phyloP scores from a whole-genome alignment of 345 rosid species.

The Heritiera fomes region DNA sequence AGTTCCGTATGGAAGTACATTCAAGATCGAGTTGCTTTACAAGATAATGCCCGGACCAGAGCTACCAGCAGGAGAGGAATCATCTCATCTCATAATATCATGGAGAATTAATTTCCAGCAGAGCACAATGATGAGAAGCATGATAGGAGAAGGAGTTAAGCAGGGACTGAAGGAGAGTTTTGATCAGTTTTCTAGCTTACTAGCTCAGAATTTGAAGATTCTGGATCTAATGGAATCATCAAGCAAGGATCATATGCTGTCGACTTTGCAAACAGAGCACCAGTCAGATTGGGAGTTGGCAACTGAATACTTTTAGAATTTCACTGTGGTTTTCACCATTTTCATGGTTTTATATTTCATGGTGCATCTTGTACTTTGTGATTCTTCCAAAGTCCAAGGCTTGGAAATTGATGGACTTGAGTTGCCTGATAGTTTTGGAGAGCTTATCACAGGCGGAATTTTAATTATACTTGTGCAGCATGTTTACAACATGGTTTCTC shows the following conservation, averaged over 20 bases:
- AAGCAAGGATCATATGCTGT: conserved; percentile 56
- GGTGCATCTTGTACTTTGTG: conserved; percentile 56
- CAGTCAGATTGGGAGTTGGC: conserved; percentile 69
- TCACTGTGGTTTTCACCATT: conserved; percentile 56
- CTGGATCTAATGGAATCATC: conserved; percentile 36
- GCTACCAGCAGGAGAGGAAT: conserved; percentile 50
- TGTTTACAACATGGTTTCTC: conserved; percentile 58
- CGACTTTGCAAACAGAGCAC: conserved; percentile 60
- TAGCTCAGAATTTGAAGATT: conserved; percentile 53
- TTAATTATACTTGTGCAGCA: conserved; percentile 63
- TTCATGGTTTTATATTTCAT: conserved; percentile 56
- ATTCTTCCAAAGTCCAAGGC: conserved; percentile 58
- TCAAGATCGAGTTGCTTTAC: conserved; percentile 73
- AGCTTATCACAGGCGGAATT: conserved; percentile 59
- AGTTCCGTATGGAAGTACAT: conserved; percentile 78
- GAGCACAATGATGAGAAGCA: conserved; percentile 73
- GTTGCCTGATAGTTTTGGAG: conserved; percentile 90
- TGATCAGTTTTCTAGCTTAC: conserved; percentile 54
- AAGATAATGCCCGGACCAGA: conserved; percentile 63
- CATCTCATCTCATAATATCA: conserved; percentile 60
- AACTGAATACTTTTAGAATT: conserved; percentile 62
- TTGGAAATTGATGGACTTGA: conserved; percentile 71
- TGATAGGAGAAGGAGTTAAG: conserved; percentile 86
- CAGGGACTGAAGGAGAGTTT: conserved; percentile 82
- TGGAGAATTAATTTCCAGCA: conserved; percentile 73